These are phyloP conservation scores for Syzygium oleosum DNA, from an alignment of 345 rosid genomes.

Conservation along the genomic window DNA sequence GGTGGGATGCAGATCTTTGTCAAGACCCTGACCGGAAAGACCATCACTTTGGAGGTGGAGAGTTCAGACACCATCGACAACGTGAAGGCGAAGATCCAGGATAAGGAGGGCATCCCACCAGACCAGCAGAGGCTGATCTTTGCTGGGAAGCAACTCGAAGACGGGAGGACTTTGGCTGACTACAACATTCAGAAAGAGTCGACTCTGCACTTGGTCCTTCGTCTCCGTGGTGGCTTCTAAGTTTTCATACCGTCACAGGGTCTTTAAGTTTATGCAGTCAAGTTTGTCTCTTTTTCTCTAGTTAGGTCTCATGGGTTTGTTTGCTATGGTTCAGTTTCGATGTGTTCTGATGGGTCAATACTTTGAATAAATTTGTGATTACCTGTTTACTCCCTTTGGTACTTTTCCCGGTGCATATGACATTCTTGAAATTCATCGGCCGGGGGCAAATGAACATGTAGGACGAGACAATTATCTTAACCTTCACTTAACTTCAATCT, in stretches of 20 bases:
- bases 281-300: not conserved
- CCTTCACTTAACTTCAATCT: not conserved
- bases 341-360: not conserved
- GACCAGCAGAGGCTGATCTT: slow-evolving; percentile 6
- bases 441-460: not conserved
- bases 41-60: slow-evolving; percentile 5
- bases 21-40: not conserved
- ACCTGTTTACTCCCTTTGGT: not conserved
- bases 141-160: slow-evolving; percentile 7
- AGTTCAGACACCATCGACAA: not conserved
- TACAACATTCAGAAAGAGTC: slow-evolving; percentile 7
- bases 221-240: slow-evolving; percentile 47
- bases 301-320: not conserved
- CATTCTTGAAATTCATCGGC: not conserved
- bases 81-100: not conserved
- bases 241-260: not conserved
- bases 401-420: not conserved
- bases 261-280: no score
- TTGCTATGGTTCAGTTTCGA: not conserved
- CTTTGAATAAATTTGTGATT: not conserved
- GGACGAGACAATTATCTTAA: not conserved
- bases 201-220: not conserved
- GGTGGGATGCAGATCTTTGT: slow-evolving; percentile 3
- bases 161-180: slow-evolving; percentile 1
- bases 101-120: not conserved